Conservation (phyloP, 2,329 filamentous ascomycete genomes). For the Rhynchosporium secalis region DNA sequence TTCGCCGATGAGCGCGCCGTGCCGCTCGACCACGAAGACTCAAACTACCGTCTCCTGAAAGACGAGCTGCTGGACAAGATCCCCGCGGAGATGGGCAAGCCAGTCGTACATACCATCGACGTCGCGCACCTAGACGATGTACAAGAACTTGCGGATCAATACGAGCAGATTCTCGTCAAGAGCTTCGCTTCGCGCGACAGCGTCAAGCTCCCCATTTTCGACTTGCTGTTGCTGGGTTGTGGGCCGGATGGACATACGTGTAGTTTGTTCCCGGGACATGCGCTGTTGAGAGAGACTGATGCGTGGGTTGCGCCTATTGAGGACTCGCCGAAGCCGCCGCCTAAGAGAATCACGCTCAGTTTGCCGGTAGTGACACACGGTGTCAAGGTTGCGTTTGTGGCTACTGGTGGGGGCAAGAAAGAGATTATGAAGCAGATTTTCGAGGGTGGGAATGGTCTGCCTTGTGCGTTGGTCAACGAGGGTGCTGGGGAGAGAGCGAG, state of each 20-base stretch:
- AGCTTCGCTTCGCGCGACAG: constrained; percentile 91
- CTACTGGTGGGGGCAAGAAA: constrained; percentile 86
- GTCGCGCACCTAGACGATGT: constrained; percentile 65
- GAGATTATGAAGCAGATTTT: constrained; percentile 92
- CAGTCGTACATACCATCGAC: constrained; percentile 80
- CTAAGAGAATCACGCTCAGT: constrained; percentile 86
- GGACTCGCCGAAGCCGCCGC: constrained; percentile 92
- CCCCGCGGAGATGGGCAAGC: constrained; percentile 61
- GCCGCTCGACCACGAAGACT: constrained; percentile 86
- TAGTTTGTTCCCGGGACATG: constrained; percentile 89
- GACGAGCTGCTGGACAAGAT: constrained; percentile 87
- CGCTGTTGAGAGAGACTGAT: constrained; percentile 78
- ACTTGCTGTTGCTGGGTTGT: constrained; percentile 88
- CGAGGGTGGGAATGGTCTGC: constrained; percentile 70
- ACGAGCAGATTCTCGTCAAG: constrained; percentile 83
- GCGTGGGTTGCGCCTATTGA: constrained; percentile 92
- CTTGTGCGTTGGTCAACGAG: constrained; percentile 86
- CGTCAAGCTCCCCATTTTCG: constrained; percentile 92
- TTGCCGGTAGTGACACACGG: constrained; percentile 88
- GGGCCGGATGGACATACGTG: constrained; percentile 97
- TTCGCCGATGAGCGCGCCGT: constrained; percentile 97
- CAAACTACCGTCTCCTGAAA: constrained; percentile 90
- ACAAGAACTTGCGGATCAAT: constrained; percentile 90
- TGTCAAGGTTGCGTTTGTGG: constrained; percentile 85
- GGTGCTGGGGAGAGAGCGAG: constrained; percentile 80